Evolutionary conservation across 176 grass and related monocot species (phyloP), one percentile per base, ranked within the genome.

Genomic region (Cenchrus americanus): DNA sequence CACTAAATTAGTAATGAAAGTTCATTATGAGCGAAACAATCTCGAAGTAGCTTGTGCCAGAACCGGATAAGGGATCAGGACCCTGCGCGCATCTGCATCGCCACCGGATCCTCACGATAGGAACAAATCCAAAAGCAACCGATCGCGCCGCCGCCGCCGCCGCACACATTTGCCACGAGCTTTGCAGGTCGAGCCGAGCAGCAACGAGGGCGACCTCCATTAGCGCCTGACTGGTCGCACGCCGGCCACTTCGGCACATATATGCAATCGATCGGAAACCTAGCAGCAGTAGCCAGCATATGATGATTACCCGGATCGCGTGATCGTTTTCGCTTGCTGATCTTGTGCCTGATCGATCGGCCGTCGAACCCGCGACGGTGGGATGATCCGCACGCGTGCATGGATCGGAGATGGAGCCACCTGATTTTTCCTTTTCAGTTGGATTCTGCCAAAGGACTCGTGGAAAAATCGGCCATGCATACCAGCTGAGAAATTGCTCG

Each of bases 131-230:
- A 54, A 30, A 60, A 19, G 10, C 87, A 40, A 40, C 80, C 18
- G 48, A 73, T 87, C 64, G 27, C 30, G 44, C 10, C 18, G 62
- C 13, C 63, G 62, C 13, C 63, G 51, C 57, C 48, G 64, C 70
- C 42, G 14, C 27, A 7, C 59, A 66, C 59, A 84, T 60, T 75
- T 40, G 41, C 60, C 62, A 76, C 85, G 42, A 69, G 42, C 57
- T 22, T 22, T 21, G 58, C 58, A n/a, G 10, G 55, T 30, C 30
- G 42, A 43, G 52, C 30, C 32, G 52, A 53, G 52, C 19, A 9
- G 57, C 66, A 52, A 40, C 41, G 14, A n/a, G 21, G 77, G 57
- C 52, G 86, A 83, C 74, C 19, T 88, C 80, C 86, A 73, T 72
- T 17, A 34, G 6, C 6, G 46, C 7, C 12, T 32, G 62, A 24